These are phyloP conservation scores for Parastagonospora avenae DNA, from an alignment of 2,329 filamentous ascomycete genomes.

Conservation along the genomic window DNA sequence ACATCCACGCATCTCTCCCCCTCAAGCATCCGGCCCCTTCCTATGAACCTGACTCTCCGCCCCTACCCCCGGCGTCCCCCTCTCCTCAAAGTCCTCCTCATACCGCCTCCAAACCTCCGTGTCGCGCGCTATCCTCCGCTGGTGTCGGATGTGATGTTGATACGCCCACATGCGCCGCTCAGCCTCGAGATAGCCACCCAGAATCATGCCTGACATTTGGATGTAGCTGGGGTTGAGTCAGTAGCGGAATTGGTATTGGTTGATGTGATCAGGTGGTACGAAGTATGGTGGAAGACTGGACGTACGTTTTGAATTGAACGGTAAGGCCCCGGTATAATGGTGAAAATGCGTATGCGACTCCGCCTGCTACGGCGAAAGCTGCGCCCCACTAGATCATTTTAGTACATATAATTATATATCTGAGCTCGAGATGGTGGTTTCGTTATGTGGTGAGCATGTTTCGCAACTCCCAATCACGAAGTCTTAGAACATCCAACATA, in stretches of 20 bases:
- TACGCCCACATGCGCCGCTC: slow-evolving; percentile 71
- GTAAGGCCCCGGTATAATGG: slow-evolving; percentile 69
- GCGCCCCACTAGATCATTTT: slow-evolving; percentile 64
- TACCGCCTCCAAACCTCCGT: slow-evolving; percentile 71
- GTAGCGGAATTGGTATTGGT: neutral
- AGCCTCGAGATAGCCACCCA: slow-evolving; percentile 77
- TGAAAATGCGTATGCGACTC: slow-evolving; percentile 66
- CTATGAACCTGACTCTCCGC: slow-evolving; percentile 38
- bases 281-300: neutral
- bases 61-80: slow-evolving; percentile 44
- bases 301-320: slow-evolving; percentile 43
- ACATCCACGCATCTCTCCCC: neutral
- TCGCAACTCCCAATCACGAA: neutral
- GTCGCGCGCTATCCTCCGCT: slow-evolving; percentile 67
- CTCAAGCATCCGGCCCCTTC: slow-evolving; percentile 3
- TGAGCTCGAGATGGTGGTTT: neutral
- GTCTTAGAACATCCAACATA: slow-evolving; percentile 40
- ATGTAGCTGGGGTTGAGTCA: slow-evolving; percentile 63
- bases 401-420: neutral
- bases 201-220: slow-evolving; percentile 85
- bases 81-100: slow-evolving; percentile 63
- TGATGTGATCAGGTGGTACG: neutral
- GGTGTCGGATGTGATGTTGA: slow-evolving; percentile 67
- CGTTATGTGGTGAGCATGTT: neutral
- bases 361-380: slow-evolving; percentile 66